A percentile compares a stretch with the other conserved stretches of the same genome.
Conservation (phyloP, 352 stramenopile species). For the Pythium monospermum region DNA sequence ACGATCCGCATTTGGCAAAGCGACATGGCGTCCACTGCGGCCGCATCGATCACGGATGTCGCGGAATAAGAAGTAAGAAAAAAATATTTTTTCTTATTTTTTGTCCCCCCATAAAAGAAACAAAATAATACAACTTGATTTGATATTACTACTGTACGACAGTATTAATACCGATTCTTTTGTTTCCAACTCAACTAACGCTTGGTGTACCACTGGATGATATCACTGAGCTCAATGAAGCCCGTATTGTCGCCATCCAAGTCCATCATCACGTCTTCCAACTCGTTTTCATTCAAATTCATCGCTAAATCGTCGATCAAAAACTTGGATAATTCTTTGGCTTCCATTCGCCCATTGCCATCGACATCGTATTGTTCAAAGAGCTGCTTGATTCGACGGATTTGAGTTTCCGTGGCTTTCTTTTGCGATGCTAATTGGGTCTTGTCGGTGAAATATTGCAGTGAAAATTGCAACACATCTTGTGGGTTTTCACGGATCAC, state of each 20-base stretch:
- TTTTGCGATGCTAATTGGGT: slow-evolving; percentile 47
- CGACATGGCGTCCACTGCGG: slow-evolving; percentile 57
- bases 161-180: too few relatives aligned
- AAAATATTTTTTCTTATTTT: too few relatives aligned
- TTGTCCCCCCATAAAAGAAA: too few relatives aligned
- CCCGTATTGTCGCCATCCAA: slow-evolving; percentile 69
- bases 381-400: slow-evolving; percentile 60
- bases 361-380: slow-evolving; percentile 82
- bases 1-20: slow-evolving; percentile 97
- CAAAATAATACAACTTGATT: too few relatives aligned
- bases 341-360: slow-evolving; percentile 73
- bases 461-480: slow-evolving; percentile 79
- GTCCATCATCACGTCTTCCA: slow-evolving; percentile 66
- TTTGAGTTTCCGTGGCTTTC: slow-evolving; percentile 59
- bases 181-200: too few relatives aligned
- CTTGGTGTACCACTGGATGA: slow-evolving; percentile 80
- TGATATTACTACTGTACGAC: too few relatives aligned
- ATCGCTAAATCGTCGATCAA: slow-evolving; percentile 61
- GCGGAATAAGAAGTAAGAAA: slow-evolving; percentile 8
- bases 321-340: slow-evolving; percentile 63
- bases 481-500: slow-evolving; percentile 76
- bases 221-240: slow-evolving; percentile 79
- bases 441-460: slow-evolving; percentile 85
- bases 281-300: slow-evolving; percentile 43
- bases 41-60: slow-evolving; percentile 54